Evolutionary conservation across 768 basidiomycete species (phyloP).

Genomic region (Suillus americanus): DNA sequence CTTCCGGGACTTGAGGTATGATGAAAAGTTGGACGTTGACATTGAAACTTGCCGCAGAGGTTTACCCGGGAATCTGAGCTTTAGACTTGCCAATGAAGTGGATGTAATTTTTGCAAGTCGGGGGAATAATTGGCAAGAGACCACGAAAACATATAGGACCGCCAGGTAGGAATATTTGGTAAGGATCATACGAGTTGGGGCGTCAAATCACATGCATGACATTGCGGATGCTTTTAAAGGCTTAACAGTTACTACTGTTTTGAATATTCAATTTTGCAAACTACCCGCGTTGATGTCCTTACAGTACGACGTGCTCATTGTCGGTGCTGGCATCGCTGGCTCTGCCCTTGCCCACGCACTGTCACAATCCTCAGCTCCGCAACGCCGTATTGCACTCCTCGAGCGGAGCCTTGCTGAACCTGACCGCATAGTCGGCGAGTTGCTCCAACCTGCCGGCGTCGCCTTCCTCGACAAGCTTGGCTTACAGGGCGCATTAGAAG

Average conservation of each 20-base stretch:
- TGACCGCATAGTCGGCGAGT: conserved; percentile 96
- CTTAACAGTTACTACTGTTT: neutral
- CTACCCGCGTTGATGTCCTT: neutral
- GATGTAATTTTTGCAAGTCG: neutral
- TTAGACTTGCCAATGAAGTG: neutral
- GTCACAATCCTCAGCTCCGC: conserved; percentile 46
- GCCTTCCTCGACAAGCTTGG: conserved; percentile 76
- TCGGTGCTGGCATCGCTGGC: conserved; percentile 92
- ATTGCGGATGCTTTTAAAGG: neutral
- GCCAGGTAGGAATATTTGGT: neutral
- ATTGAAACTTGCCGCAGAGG: conserved; percentile 11
- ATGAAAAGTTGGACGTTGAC: conserved; percentile 29
- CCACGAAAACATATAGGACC: neutral
- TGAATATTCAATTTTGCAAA: neutral
- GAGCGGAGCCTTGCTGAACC: conserved; percentile 93
- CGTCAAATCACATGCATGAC: neutral
- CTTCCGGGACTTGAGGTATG: conserved; percentile 51
- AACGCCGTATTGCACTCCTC: conserved; percentile 71
- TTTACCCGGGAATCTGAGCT: neutral
- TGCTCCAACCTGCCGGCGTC: conserved; percentile 92
- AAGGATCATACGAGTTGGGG: neutral
- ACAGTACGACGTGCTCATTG: conserved; percentile 77
- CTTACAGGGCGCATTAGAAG: conserved; percentile 70
- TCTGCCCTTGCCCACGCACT: conserved; percentile 85
- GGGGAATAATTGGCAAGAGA: neutral